Percentiles rank a stretch among this genome's conserved stretches.
Evolutionary conservation across 257 asterid genomes (phyloP).

Genomic region (Salvia rosmarinus): DNA sequence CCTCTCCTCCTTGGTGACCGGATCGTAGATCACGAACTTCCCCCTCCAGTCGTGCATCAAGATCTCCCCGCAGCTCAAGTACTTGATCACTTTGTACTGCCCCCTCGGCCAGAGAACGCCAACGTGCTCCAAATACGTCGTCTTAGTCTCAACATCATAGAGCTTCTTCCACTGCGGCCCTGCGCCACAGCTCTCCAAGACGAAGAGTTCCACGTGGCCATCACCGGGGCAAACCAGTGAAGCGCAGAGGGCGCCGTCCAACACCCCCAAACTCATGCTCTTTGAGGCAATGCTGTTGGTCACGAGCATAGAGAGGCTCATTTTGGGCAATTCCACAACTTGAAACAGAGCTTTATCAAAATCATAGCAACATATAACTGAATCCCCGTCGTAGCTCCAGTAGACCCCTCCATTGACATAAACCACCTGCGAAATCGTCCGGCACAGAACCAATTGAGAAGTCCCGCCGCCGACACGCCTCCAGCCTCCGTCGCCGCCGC

Average conservation of each 20-base stretch:
- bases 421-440: slow-evolving; percentile 16
- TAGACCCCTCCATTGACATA: background rate
- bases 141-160: background rate
- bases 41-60: slow-evolving; percentile 38
- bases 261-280: slow-evolving; percentile 25
- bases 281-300: background rate
- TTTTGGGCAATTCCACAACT: slow-evolving; percentile 1
- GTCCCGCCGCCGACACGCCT: slow-evolving; percentile 24
- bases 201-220: slow-evolving; percentile 37
- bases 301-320: slow-evolving; percentile 17
- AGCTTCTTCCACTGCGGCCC: slow-evolving; percentile 27
- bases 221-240: slow-evolving; percentile 27
- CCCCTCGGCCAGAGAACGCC: slow-evolving; percentile 22
- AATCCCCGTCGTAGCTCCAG: slow-evolving; percentile 20
- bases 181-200: background rate
- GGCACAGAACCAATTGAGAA: background rate
- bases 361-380: background rate
- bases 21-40: slow-evolving; percentile 32
- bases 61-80: slow-evolving; percentile 25
- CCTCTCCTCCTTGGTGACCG: slow-evolving; percentile 14
- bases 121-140: slow-evolving; percentile 29
- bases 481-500: background rate
- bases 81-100: slow-evolving; percentile 25
- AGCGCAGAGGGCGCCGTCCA: slow-evolving; percentile 30
- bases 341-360: background rate